Evolutionary conservation across 2,329 filamentous ascomycete species (phyloP).

Genomic region (Pseudocercospora vitis): DNA sequence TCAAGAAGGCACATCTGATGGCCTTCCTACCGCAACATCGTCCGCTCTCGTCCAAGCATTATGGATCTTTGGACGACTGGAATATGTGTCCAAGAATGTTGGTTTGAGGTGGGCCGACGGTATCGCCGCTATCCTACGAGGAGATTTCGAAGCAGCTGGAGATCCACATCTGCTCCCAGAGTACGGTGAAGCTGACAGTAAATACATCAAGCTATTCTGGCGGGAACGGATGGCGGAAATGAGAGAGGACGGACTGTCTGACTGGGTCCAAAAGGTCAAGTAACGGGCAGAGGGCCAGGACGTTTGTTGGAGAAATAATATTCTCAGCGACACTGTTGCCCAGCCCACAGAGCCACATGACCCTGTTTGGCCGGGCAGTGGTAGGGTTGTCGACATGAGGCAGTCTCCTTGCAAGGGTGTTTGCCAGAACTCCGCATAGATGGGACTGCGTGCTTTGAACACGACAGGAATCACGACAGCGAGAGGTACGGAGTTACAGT

Average conservation of each 20-base stretch:
- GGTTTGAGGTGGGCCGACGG: conserved; percentile 36
- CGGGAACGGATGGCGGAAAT: conserved; percentile 10
- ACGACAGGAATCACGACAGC: background rate
- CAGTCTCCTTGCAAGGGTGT: background rate
- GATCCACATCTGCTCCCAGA: conserved; percentile 22
- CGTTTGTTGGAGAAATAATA: conserved; percentile 20
- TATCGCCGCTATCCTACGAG: conserved; percentile 33
- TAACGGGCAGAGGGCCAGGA: conserved; percentile 18
- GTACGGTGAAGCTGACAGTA: conserved; percentile 5
- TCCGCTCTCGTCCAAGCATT: conserved; percentile 31
- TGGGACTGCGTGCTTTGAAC: background rate
- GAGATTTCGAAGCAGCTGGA: conserved; percentile 29
- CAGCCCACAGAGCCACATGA: conserved; percentile 3
- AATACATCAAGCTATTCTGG: conserved; percentile 12
- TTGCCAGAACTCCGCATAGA: too few relatives aligned
- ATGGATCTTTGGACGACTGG: conserved; percentile 36
- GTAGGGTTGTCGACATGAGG: background rate
- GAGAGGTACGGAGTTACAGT: background rate
- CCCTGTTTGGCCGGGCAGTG: conserved; percentile 9
- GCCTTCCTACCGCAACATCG: conserved; percentile 18
- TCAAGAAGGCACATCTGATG: conserved; percentile 11
- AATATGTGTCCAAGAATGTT: conserved; percentile 31
- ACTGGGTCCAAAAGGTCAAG: conserved; percentile 19
- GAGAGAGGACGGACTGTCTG: conserved; percentile 9
- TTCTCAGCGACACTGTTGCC: conserved; percentile 9